These are phyloP conservation scores for Jatropha curcas DNA, from an alignment of 345 rosid genomes.

Conservation along the genomic window DNA sequence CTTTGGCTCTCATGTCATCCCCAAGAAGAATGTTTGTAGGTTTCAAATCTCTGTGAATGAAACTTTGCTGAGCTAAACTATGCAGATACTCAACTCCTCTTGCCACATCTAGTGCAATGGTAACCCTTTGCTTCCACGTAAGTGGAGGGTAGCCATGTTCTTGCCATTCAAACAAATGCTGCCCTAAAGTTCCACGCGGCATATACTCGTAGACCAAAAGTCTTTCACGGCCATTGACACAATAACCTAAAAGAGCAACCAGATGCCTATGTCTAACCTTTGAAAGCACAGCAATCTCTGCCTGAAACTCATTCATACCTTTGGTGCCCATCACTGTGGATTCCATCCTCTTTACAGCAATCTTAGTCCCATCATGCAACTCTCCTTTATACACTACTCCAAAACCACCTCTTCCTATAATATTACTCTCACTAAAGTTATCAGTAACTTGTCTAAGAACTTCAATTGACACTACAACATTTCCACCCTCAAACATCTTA, in stretches of 20 bases:
- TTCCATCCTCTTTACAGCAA: slow-evolving; percentile 36
- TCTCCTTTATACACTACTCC: slow-evolving; percentile 29
- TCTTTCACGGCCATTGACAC: slow-evolving; percentile 24
- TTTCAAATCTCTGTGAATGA: slow-evolving; percentile 34
- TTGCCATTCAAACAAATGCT: slow-evolving; percentile 27
- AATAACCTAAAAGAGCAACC: slow-evolving; percentile 27
- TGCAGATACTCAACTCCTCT: slow-evolving; percentile 33
- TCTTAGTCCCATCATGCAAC: slow-evolving; percentile 28
- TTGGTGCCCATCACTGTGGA: slow-evolving; percentile 23
- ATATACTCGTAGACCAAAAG: slow-evolving; percentile 32
- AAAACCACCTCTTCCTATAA: slow-evolving; percentile 31
- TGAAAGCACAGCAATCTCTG: slow-evolving; percentile 30
- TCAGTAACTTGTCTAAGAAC: slow-evolving; percentile 27
- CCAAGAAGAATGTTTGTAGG: slow-evolving; percentile 35
- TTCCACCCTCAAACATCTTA: slow-evolving; percentile 26
- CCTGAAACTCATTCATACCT: slow-evolving; percentile 26
- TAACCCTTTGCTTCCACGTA: slow-evolving; percentile 27
- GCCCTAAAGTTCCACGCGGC: slow-evolving; percentile 26
- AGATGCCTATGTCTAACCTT: slow-evolving; percentile 32
- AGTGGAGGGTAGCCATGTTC: slow-evolving; percentile 16
- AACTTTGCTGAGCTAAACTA: slow-evolving; percentile 29
- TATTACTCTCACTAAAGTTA: slow-evolving; percentile 23
- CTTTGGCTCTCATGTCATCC: slow-evolving; percentile 36
- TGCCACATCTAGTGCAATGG: slow-evolving; percentile 31
- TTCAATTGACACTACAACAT: slow-evolving; percentile 26